Conservation (phyloP, 2,329 filamentous ascomycete genomes). For the Diplodia corticola region DNA sequence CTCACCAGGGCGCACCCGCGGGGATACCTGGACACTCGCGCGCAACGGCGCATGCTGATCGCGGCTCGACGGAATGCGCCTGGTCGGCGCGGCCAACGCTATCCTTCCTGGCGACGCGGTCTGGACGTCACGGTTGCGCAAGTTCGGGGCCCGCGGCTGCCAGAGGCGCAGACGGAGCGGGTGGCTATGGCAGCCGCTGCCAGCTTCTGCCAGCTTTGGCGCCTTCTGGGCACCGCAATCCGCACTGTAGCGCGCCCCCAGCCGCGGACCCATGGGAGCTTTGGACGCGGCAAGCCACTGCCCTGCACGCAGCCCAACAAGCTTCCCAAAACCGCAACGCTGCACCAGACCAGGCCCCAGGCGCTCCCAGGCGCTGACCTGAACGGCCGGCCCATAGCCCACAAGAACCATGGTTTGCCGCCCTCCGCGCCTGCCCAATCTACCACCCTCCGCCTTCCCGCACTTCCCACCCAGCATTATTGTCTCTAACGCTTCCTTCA, state of each 20-base stretch:
- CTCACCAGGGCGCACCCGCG: not conserved
- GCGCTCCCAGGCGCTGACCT: constrained; percentile 12
- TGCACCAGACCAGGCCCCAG: not conserved
- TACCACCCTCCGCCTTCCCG: not conserved
- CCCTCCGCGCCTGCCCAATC: constrained; percentile 11
- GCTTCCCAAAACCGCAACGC: constrained; percentile 18
- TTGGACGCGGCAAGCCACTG: not conserved
- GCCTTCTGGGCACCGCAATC: not conserved
- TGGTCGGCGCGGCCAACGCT: not conserved
- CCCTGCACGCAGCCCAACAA: constrained; percentile 18
- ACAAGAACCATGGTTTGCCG: constrained; percentile 17
- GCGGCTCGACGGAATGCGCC: constrained; percentile 1
- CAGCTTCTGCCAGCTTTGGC: not conserved
- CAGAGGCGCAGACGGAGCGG: not conserved
- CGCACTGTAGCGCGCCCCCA: constrained; percentile 10
- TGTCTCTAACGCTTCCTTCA: not conserved
- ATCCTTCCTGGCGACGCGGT: not conserved
- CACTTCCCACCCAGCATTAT: not conserved
- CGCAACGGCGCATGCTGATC: not conserved
- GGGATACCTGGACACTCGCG: too few relatives aligned
- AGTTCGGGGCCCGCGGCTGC: not conserved
- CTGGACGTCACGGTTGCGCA: constrained; percentile 16
- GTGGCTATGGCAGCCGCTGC: not conserved
- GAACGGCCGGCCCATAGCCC: not conserved
- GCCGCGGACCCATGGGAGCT: not conserved